A percentile compares a stretch with the other conserved stretches of the same genome.
phyloP scores from a whole-genome alignment of 306 rosid species.

The Sechiopsis laciniata region DNA sequence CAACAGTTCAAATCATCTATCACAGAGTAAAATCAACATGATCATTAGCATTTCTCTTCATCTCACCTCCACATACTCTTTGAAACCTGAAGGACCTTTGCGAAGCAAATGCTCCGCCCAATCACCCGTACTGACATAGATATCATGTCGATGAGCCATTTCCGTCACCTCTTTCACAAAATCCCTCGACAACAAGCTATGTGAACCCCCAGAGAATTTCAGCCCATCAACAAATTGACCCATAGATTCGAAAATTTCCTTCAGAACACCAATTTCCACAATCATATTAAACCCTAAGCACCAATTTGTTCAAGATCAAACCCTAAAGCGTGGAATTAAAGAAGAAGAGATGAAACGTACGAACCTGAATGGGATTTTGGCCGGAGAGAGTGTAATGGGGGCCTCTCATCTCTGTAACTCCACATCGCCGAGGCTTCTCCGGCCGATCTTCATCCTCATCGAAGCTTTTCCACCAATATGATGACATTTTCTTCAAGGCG shows the following conservation, averaged over 20 bases:
- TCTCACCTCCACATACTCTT: slow-evolving; percentile 65
- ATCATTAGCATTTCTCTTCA: not conserved
- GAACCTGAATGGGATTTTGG: slow-evolving; percentile 65
- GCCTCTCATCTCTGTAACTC: slow-evolving; percentile 80
- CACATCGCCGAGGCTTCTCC: slow-evolving; percentile 70
- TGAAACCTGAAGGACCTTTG: slow-evolving; percentile 67
- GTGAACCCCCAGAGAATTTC: slow-evolving; percentile 77
- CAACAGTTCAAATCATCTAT: not conserved
- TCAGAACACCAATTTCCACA: slow-evolving; percentile 18
- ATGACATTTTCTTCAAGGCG: slow-evolving; percentile 37
- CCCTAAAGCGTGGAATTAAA: not conserved
- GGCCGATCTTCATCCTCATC: slow-evolving; percentile 83
- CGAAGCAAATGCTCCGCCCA: slow-evolving; percentile 79
- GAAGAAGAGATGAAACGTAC: not conserved
- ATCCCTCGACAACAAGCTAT: slow-evolving; percentile 68
- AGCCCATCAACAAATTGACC: slow-evolving; percentile 86
- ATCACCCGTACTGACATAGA: slow-evolving; percentile 85
- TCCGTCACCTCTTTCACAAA: slow-evolving; percentile 61
- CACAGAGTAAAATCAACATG: not conserved
- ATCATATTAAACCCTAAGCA: not conserved
- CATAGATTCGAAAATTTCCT: slow-evolving; percentile 75
- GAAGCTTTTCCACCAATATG: slow-evolving; percentile 67
- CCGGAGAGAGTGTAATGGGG: slow-evolving; percentile 49
- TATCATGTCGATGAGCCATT: slow-evolving; percentile 66
- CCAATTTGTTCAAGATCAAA: not conserved